phyloP scores from a whole-genome alignment of 208 protist genomes.

The Leishmania tarentolae region DNA sequence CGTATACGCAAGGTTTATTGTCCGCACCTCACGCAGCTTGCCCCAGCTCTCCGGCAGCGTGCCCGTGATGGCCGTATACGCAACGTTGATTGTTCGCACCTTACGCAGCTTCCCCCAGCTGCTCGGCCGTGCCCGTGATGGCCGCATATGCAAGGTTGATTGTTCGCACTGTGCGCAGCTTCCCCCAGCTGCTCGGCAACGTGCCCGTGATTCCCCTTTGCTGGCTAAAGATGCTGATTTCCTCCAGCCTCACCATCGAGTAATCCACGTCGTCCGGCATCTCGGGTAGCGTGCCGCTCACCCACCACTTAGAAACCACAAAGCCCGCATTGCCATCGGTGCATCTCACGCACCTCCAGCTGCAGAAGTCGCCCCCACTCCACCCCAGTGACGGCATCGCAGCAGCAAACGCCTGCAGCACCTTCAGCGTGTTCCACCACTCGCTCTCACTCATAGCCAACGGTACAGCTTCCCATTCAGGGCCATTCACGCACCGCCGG shows the following conservation, averaged over 20 bases:
- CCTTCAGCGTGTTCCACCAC: constrained; percentile 7
- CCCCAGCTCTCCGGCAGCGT: background rate
- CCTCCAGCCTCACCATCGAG: background rate
- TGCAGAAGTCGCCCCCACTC: constrained; percentile 22
- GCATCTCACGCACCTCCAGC: constrained; percentile 16
- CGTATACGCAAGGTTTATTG: background rate
- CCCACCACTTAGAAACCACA: no score
- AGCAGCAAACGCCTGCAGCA: constrained; percentile 11
- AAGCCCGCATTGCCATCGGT: background rate
- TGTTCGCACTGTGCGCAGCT: background rate
- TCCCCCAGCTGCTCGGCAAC: constrained; percentile 7
- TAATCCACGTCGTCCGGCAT: constrained; percentile 4
- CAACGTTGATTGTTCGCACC: no score
- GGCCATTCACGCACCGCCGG: no score
- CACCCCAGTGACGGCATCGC: constrained; percentile 9
- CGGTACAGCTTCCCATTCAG: no score
- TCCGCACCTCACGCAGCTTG: no score
- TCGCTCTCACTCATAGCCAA: background rate
- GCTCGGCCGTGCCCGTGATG: no score
- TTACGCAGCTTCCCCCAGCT: no score
- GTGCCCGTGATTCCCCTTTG: background rate
- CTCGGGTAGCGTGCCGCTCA: constrained; percentile 5
- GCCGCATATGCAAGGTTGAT: constrained; percentile 2
- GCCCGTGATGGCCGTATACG: background rate
- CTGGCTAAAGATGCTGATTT: background rate